These are phyloP conservation scores for Citrus medica DNA, from an alignment of 345 rosid genomes.

Conservation along the genomic window DNA sequence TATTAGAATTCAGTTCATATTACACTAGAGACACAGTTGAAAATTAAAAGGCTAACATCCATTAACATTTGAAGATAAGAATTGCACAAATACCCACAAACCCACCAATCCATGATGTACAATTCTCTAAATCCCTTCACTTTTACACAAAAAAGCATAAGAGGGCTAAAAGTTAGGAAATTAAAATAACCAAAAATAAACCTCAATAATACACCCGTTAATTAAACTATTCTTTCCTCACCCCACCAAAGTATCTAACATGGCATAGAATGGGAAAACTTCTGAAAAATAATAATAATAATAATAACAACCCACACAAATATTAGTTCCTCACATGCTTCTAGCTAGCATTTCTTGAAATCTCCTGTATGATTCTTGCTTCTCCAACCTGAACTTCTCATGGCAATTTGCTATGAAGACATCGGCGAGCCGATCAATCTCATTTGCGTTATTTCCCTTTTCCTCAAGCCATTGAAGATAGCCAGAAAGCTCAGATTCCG, in stretches of 20 bases:
- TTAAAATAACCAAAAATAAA: neutral
- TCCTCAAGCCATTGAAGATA: constrained; percentile 74
- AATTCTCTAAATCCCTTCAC: constrained; percentile 9
- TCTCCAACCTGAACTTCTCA: constrained; percentile 89
- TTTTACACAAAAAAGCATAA: neutral
- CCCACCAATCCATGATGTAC: constrained; percentile 9
- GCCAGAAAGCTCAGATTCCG: constrained; percentile 46
- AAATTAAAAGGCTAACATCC: neutral
- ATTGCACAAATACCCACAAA: constrained; percentile 18
- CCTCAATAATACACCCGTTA: neutral
- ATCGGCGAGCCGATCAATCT: constrained; percentile 83
- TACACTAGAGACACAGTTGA: neutral
- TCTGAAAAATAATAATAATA: neutral
- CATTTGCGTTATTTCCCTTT: constrained; percentile 35
- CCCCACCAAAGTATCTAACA: constrained; percentile 22
- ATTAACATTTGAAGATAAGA: constrained; percentile 9
- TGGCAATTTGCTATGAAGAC: constrained; percentile 77
- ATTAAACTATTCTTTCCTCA: constrained; percentile 13
- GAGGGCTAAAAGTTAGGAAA: neutral
- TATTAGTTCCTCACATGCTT: constrained; percentile 38
- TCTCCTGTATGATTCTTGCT: constrained; percentile 92
- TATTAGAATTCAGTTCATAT: neutral
- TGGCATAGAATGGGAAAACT: constrained; percentile 29
- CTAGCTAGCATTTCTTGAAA: constrained; percentile 77
- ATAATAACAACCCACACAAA: neutral